Conservation (phyloP, 495 filamentous ascomycete species). For the Rostrohypoxylon terebratum region DNA sequence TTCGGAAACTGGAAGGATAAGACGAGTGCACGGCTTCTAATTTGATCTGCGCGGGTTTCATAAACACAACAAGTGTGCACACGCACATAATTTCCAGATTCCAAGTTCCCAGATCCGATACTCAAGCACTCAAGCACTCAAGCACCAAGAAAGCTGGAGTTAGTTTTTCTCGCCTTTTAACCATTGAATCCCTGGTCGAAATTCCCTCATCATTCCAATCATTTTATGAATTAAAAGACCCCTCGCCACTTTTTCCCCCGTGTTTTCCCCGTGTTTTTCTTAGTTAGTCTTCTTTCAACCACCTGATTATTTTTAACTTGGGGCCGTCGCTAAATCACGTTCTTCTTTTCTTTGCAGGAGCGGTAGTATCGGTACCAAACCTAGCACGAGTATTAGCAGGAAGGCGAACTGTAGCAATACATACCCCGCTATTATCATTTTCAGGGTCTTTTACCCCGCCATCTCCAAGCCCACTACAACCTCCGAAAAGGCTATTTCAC, state of each 20-base stretch:
- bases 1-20: background rate
- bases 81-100: constrained; percentile 17
- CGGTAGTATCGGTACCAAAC: constrained; percentile 25
- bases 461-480: constrained; percentile 31
- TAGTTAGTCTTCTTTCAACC: constrained; percentile 7
- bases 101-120: background rate
- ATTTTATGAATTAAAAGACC: constrained; percentile 1
- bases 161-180: constrained; percentile 11
- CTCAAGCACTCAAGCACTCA: too few species aligned
- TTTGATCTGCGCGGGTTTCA: constrained; percentile 18
- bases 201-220: constrained; percentile 36
- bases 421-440: constrained; percentile 36
- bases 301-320: background rate
- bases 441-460: constrained; percentile 45
- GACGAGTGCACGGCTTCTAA: background rate
- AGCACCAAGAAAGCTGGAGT: constrained; percentile 5
- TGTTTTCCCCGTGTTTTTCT: background rate
- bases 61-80: constrained; percentile 12
- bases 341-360: constrained; percentile 12
- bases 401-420: background rate
- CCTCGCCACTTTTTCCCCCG: constrained; percentile 20
- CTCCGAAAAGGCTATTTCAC: constrained; percentile 39
- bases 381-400: constrained; percentile 13
- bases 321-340: constrained; percentile 5
- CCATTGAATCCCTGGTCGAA: constrained; percentile 3